A percentile compares a stretch with the other conserved stretches of the same genome.
These are phyloP conservation scores for Candida parachauliodes DNA, from an alignment of 805 yeast species.

Conservation along the genomic window DNA sequence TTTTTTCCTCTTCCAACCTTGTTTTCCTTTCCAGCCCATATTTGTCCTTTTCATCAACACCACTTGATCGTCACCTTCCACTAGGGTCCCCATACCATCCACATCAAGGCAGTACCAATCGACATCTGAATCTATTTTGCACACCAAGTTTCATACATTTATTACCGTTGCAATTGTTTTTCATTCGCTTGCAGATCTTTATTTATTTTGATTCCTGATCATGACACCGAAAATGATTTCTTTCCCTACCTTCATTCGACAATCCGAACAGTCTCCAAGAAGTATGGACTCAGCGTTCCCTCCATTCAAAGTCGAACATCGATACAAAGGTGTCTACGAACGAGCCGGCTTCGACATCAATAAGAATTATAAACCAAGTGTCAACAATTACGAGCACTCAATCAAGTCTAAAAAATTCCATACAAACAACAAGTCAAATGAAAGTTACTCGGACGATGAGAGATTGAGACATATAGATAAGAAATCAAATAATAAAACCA, in stretches of 20 bases:
- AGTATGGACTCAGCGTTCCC: conserved; percentile 58
- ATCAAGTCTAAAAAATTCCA: neutral
- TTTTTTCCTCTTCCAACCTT: too few relatives aligned
- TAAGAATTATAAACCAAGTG: conserved; percentile 3
- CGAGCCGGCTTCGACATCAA: conserved; percentile 73
- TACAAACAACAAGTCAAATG: neutral
- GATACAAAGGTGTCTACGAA: conserved; percentile 70
- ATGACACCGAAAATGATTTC: conserved; percentile 11
- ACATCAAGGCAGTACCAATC: too few relatives aligned
- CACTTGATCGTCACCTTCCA: too few relatives aligned
- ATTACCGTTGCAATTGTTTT: too few relatives aligned
- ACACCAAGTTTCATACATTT: too few relatives aligned
- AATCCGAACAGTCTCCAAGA: conserved; percentile 21
- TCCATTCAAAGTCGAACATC: conserved; percentile 57
- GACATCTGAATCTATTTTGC: too few relatives aligned
- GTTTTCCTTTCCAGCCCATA: too few relatives aligned
- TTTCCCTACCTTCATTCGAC: conserved; percentile 16
- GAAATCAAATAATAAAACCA: neutral
- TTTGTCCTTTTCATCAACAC: too few relatives aligned
- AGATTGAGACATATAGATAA: neutral
- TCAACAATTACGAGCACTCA: neutral
- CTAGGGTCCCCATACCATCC: too few relatives aligned
- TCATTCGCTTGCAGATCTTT: too few relatives aligned
- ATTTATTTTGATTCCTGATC: neutral
- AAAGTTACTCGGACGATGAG: too few relatives aligned